Conservation (phyloP, 208 protist species). For the Trypanosoma lewisi region DNA sequence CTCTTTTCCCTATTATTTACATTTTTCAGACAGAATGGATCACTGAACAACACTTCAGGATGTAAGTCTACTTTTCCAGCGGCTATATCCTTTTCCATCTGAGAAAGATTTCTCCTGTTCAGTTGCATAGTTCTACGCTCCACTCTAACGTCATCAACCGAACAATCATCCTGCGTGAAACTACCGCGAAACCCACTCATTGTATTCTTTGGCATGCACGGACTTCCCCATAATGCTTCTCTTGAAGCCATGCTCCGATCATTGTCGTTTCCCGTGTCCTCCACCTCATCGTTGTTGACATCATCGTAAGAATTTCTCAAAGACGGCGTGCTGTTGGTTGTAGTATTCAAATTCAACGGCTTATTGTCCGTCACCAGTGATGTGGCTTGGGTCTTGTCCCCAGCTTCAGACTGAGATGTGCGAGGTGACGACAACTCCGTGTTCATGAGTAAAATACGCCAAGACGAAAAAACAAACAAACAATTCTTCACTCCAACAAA, state of each 20-base stretch:
- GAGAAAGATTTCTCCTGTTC: constrained; percentile 3
- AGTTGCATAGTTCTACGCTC: neutral
- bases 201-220: neutral
- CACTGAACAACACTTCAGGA: constrained; percentile 6
- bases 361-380: no score
- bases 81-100: constrained; percentile 12
- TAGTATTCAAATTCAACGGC: no score
- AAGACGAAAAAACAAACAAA: no score
- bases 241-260: neutral
- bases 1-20: neutral
- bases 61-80: constrained; percentile 13
- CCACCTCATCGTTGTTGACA: neutral
- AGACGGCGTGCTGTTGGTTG: no score
- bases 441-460: no score
- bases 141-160: neutral
- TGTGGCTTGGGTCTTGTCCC: no score
- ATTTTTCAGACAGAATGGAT: neutral
- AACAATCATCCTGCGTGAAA: neutral
- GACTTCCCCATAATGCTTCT: neutral
- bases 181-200: neutral
- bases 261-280: neutral
- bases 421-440: no score
- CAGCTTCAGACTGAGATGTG: no score
- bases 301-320: neutral
- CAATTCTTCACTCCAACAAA: no score